A percentile compares a stretch with the other conserved stretches of the same genome.
Evolutionary conservation across 2,329 filamentous ascomycete species (phyloP).

Genomic region (Trichothecium roseum): DNA sequence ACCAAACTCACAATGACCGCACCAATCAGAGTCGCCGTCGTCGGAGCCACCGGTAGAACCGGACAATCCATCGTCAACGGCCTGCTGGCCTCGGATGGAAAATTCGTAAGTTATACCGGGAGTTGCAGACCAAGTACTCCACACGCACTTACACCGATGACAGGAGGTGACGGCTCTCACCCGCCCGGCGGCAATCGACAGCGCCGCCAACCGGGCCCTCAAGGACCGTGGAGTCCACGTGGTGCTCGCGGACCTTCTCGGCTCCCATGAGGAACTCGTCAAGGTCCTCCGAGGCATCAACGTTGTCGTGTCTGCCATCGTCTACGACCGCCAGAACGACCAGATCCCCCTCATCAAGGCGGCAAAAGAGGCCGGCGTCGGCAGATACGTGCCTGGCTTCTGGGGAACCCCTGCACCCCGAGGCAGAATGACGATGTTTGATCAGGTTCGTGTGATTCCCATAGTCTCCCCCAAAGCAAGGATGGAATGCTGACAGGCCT

Average conservation of each 20-base stretch:
- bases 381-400: conserved; percentile 40
- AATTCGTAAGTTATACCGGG: conserved; percentile 15
- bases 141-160: too few species aligned
- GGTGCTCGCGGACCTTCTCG: conserved; percentile 29
- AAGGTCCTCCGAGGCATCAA: conserved; percentile 29
- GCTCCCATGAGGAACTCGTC: conserved; percentile 27
- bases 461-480: too few species aligned
- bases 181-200: conserved; percentile 34
- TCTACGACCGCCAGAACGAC: conserved; percentile 20
- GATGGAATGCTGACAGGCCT: neutral
- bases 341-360: conserved; percentile 37
- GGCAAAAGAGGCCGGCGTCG: conserved; percentile 35
- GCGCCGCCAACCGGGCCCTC: conserved; percentile 29
- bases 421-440: conserved; percentile 16
- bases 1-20: conserved; percentile 1
- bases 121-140: too few species aligned
- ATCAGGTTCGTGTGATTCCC: too few species aligned
- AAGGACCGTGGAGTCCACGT: conserved; percentile 30
- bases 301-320: conserved; percentile 32
- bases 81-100: conserved; percentile 18
- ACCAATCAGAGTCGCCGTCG: conserved; percentile 18
- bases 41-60: conserved; percentile 32
- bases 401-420: conserved; percentile 35
- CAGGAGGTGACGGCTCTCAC: conserved; percentile 38
- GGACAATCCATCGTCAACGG: conserved; percentile 26